phyloP scores from a whole-genome alignment of 2,329 filamentous ascomycete genomes.

The Shiraia sp. region DNA sequence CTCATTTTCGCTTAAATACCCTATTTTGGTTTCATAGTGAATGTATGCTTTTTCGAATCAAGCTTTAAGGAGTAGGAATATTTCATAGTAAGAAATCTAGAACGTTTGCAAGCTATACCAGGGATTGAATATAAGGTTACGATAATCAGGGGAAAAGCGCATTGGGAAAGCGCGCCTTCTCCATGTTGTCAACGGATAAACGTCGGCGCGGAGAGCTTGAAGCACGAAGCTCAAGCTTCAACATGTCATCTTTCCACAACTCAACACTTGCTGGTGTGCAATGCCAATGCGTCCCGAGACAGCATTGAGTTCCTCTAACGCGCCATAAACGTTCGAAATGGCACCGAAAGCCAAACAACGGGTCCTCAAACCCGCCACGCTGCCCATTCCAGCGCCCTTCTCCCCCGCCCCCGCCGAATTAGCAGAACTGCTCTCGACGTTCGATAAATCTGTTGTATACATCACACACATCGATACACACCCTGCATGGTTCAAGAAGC shows the following conservation, averaged over 20 bases:
- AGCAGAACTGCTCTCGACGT: constrained; percentile 65
- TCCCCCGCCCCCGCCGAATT: constrained; percentile 66
- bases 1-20: not conserved
- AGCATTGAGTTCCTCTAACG: not conserved
- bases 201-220: constrained; percentile 2
- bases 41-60: no score
- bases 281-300: not conserved
- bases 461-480: constrained; percentile 80
- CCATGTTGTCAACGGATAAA: not conserved
- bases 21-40: no score
- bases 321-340: constrained; percentile 10
- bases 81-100: not conserved
- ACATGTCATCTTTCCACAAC: not conserved
- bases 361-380: constrained; percentile 14
- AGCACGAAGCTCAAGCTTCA: not conserved
- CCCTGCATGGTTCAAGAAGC: constrained; percentile 72
- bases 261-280: not conserved
- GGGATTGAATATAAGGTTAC: not conserved
- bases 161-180: not conserved
- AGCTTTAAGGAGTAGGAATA: no score
- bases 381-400: constrained; percentile 65
- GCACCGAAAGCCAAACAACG: constrained; percentile 25
- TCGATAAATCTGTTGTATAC: constrained; percentile 75
- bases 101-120: not conserved
- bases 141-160: not conserved